A percentile compares a stretch with the other conserved stretches of the same genome.
These are phyloP conservation scores for Botrytis aclada DNA, from an alignment of 2,329 filamentous ascomycete genomes.

Conservation along the genomic window DNA sequence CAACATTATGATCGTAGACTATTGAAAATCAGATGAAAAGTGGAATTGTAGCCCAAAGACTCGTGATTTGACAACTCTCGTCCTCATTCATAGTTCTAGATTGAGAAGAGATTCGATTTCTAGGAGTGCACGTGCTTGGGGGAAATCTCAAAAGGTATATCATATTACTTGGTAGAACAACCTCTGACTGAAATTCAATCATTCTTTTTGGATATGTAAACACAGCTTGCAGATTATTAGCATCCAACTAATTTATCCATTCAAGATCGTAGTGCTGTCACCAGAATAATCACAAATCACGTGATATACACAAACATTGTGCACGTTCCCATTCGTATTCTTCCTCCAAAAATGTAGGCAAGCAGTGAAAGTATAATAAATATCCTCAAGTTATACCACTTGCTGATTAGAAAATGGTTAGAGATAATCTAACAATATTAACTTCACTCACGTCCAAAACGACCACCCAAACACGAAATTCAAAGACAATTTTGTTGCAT, in stretches of 20 bases:
- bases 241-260: not conserved
- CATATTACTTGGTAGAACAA: not conserved
- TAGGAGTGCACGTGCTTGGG: not conserved
- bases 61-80: not conserved
- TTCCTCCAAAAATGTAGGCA: not conserved
- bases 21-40: not conserved
- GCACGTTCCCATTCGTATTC: not conserved
- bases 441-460: not conserved
- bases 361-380: not conserved
- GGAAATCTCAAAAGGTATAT: not conserved
- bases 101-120: not conserved
- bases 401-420: not conserved
- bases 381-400: not conserved
- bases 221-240: not conserved
- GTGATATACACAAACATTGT: not conserved
- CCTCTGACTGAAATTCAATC: not conserved
- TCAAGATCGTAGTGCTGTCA: not conserved
- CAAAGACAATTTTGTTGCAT: not conserved
- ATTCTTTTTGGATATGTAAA: fast-evolving
- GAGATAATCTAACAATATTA: not conserved
- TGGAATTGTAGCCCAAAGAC: not conserved
- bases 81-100: not conserved
- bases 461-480: not conserved
- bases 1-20: not conserved
- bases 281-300: not conserved